Conservation (phyloP, 805 yeast genomes). For the Maudiozyma bulderi region DNA sequence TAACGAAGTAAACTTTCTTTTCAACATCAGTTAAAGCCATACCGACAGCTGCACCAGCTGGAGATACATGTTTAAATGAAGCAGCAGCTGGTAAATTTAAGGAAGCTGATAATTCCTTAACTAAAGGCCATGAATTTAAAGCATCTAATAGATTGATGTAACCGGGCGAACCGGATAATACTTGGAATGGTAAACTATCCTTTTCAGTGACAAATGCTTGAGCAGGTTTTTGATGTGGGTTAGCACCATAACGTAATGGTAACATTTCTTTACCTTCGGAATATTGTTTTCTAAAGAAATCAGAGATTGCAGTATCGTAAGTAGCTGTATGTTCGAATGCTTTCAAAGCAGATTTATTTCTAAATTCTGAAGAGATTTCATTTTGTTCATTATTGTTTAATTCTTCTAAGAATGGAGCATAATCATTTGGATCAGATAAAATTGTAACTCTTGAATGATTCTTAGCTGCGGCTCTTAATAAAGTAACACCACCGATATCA, state of each 20-base stretch:
- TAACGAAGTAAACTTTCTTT: conserved; percentile 89
- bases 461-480: conserved; percentile 96
- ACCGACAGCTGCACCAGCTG: conserved; percentile 98
- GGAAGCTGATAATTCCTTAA: conserved; percentile 88
- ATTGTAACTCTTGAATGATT: conserved; percentile 94
- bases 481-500: conserved; percentile 95
- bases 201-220: conserved; percentile 87
- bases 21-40: conserved; percentile 82
- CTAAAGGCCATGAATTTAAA: conserved; percentile 95
- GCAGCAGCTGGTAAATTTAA: conserved; percentile 97
- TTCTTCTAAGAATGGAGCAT: conserved; percentile 76
- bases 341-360: conserved; percentile 81
- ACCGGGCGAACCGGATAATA: conserved; percentile 91
- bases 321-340: conserved; percentile 98
- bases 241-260: conserved; percentile 95
- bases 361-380: conserved; percentile 57
- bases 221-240: conserved; percentile 98
- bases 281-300: conserved; percentile 94
- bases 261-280: conserved; percentile 80
- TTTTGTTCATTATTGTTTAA: conserved; percentile 46
- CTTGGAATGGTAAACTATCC: conserved; percentile 83
- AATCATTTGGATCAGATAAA: conserved; percentile 87
- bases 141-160: conserved; percentile 94
- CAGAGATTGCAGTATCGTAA: conserved; percentile 90
- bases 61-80: conserved; percentile 95